phyloP scores from a whole-genome alignment of 2,329 filamentous ascomycete genomes.

The Cryphonectria parasitica region DNA sequence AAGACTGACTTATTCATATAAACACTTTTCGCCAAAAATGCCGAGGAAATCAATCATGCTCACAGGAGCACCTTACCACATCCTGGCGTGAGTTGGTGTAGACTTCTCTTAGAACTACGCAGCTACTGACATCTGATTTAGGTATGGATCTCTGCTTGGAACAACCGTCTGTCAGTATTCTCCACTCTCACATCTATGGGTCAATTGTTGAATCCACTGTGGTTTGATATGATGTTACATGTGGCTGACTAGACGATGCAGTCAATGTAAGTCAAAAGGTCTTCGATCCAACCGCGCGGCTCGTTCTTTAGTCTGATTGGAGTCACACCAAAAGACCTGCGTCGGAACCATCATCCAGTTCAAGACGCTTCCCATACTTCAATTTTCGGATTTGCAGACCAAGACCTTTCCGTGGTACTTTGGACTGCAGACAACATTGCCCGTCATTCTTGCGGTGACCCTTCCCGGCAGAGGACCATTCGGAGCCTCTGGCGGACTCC shows the following conservation, averaged over 20 bases:
- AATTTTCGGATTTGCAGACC: constrained; percentile 81
- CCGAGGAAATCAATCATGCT: constrained; percentile 54
- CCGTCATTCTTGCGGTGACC: constrained; percentile 75
- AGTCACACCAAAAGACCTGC: constrained; percentile 64
- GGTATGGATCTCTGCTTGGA: constrained; percentile 87
- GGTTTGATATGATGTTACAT: background rate
- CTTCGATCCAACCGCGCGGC: background rate
- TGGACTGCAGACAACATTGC: constrained; percentile 75
- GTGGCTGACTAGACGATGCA: constrained; percentile 10
- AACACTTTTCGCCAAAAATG: constrained; percentile 43
- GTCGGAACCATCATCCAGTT: constrained; percentile 75
- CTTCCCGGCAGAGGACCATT: constrained; percentile 66
- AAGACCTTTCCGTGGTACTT: constrained; percentile 90
- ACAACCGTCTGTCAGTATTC: constrained; percentile 78
- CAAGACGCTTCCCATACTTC: constrained; percentile 73
- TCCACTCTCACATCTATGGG: background rate
- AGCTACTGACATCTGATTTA: constrained; percentile 42
- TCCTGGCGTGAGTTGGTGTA: constrained; percentile 62
- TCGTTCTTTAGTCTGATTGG: constrained; percentile 14
- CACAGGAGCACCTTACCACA: constrained; percentile 74
- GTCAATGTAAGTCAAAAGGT: constrained; percentile 23
- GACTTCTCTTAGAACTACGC: constrained; percentile 2
- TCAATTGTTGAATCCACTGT: background rate
- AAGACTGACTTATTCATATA: background rate
- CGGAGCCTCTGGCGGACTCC: constrained; percentile 52